A percentile compares a stretch with the other conserved stretches of the same genome.
These are phyloP conservation scores for Cyberlindnera galapagoensis DNA, from an alignment of 805 yeast species.

Conservation along the genomic window DNA sequence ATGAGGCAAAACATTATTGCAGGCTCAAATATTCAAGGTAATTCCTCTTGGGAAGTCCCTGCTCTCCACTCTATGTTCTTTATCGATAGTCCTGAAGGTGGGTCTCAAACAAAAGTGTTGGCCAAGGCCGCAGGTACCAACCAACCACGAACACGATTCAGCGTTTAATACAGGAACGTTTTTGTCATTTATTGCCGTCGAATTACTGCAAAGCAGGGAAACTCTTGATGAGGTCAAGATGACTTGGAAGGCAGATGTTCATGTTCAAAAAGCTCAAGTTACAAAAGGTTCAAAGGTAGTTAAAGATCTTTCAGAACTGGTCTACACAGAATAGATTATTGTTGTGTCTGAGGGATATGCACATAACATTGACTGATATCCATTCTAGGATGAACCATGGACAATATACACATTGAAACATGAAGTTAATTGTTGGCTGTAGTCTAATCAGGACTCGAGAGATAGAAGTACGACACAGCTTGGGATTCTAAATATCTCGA, in stretches of 20 bases:
- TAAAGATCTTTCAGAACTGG: too few species aligned
- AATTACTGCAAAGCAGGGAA: constrained; percentile 4
- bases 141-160: constrained; percentile 4
- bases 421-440: too few species aligned
- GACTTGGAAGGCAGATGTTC: constrained; percentile 6
- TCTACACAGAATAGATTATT: too few species aligned
- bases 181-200: constrained; percentile 4
- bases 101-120: constrained; percentile 7
- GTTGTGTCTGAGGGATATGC: too few species aligned
- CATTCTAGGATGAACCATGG: too few species aligned
- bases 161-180: constrained; percentile 8
- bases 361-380: too few species aligned
- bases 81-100: constrained; percentile 1
- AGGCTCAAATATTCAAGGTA: constrained; percentile 9
- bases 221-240: constrained; percentile 4
- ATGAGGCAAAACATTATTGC: constrained; percentile 1
- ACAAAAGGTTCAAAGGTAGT: too few species aligned
- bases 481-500: too few species aligned
- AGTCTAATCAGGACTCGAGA: too few species aligned
- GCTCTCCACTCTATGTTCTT: constrained; percentile 7
- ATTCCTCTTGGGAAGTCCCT: constrained; percentile 9
- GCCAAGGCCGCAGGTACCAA: constrained; percentile 3
- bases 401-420: too few species aligned
- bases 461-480: too few species aligned
- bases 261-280: too few species aligned